These are phyloP conservation scores for Fusarium beomiforme DNA, from an alignment of 2,329 filamentous ascomycete species.

Conservation along the genomic window DNA sequence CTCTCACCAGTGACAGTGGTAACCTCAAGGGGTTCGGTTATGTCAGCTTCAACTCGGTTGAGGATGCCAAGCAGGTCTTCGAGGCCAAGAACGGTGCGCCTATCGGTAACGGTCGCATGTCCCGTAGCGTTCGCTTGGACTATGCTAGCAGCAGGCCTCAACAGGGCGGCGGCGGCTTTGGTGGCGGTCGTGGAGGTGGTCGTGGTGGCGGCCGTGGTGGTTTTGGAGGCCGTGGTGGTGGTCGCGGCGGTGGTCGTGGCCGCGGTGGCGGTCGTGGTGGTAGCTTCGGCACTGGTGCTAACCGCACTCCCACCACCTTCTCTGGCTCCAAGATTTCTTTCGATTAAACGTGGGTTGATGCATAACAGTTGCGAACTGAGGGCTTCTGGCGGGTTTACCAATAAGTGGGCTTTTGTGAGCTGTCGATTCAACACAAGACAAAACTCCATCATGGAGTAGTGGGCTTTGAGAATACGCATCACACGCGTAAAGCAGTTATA, in stretches of 20 bases:
- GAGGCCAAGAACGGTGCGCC: conserved; percentile 74
- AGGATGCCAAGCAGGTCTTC: conserved; percentile 83
- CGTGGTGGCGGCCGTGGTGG: conserved; percentile 60
- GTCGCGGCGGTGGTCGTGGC: conserved; percentile 56
- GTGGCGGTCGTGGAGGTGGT: conserved; percentile 56
- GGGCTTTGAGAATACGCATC: conserved; percentile 65
- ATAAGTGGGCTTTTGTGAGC: conserved; percentile 62
- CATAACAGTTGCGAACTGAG: conserved; percentile 49
- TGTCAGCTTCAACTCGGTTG: conserved; percentile 81
- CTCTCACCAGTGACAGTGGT: conserved; percentile 71
- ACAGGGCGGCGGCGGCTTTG: conserved; percentile 60
- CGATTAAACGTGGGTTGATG: conserved; percentile 54
- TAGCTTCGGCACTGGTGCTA: conserved; percentile 34
- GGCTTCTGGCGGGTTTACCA: conserved; percentile 56
- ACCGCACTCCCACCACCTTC: conserved; percentile 47
- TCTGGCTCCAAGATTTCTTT: conserved; percentile 84
- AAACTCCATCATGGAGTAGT: conserved; percentile 51
- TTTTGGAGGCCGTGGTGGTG: conserved; percentile 58
- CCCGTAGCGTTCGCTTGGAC: conserved; percentile 84
- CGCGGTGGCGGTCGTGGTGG: conserved; percentile 38
- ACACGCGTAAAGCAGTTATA: conserved; percentile 57
- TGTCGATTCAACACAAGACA: conserved; percentile 62
- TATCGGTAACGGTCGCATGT: conserved; percentile 71
- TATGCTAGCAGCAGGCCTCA: conserved; percentile 75
- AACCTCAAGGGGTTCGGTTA: conserved; percentile 94